These are phyloP conservation scores for Fusarium veterinarium DNA, from an alignment of 2,329 filamentous ascomycete genomes.

Conservation along the genomic window DNA sequence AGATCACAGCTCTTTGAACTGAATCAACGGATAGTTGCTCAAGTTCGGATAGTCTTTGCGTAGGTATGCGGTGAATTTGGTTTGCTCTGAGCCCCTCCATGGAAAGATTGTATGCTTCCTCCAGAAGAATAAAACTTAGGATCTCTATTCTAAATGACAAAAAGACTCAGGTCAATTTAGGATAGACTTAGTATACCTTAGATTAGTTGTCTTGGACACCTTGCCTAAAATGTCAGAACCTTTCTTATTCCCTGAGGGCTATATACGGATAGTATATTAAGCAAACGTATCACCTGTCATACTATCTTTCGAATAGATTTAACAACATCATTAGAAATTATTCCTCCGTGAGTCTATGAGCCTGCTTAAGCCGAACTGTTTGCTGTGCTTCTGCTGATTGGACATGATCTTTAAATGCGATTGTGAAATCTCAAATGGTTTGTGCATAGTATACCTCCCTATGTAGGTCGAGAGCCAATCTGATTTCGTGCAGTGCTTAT, in stretches of 20 bases:
- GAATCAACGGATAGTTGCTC: background rate
- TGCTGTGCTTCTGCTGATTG: background rate
- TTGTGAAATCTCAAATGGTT: background rate
- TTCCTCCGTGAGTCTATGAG: background rate
- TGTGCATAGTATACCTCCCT: background rate
- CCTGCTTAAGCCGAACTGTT: background rate
- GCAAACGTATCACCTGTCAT: background rate
- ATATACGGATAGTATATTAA: background rate
- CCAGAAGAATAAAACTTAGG: background rate
- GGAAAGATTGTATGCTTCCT: background rate
- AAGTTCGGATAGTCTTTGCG: background rate
- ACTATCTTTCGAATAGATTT: background rate
- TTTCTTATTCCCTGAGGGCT: background rate
- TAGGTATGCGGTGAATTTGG: background rate
- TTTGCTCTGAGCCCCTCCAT: background rate
- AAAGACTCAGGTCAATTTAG: too few relatives aligned
- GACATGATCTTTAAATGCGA: background rate
- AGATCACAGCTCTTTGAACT: background rate
- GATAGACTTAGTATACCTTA: background rate
- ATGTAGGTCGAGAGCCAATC: background rate
- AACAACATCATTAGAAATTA: background rate
- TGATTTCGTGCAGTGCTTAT: background rate
- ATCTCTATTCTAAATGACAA: too few relatives aligned
- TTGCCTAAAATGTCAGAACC: background rate
- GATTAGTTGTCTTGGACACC: background rate